A percentile compares a stretch with the other conserved stretches of the same genome.
Conservation (phyloP, 2,329 filamentous ascomycete species). For the Pestalotiopsis sp. region DNA sequence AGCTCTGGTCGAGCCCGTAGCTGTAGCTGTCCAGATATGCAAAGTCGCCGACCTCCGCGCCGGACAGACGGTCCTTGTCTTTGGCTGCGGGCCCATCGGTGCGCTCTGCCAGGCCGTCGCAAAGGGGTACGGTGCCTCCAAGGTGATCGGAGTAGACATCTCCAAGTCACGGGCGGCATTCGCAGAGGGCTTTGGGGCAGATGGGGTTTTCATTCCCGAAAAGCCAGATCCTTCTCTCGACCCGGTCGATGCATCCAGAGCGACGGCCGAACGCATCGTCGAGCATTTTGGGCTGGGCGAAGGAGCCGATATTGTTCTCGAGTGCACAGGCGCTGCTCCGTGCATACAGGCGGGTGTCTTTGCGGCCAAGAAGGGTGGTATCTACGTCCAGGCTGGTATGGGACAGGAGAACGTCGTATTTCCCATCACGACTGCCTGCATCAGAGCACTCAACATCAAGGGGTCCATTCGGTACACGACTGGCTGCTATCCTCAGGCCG, state of each 20-base stretch:
- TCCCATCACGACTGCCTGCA: slow-evolving; percentile 52
- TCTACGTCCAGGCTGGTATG: slow-evolving; percentile 55
- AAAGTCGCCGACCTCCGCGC: slow-evolving; percentile 41
- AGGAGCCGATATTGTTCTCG: slow-evolving; percentile 52
- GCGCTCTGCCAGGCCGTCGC: slow-evolving; percentile 48
- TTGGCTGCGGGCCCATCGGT: slow-evolving; percentile 54
- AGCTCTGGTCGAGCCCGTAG: slow-evolving; percentile 54
- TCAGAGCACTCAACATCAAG: slow-evolving; percentile 48
- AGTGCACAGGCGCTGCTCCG: slow-evolving; percentile 46
- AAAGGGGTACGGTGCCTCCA: slow-evolving; percentile 46
- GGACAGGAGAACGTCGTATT: slow-evolving; percentile 52
- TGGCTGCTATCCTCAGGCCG: slow-evolving; percentile 51
- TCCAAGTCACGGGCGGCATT: slow-evolving; percentile 42
- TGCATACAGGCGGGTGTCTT: slow-evolving; percentile 52
- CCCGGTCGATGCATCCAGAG: slow-evolving; percentile 37
- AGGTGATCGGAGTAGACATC: slow-evolving; percentile 50
- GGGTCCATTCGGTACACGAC: slow-evolving; percentile 54
- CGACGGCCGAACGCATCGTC: slow-evolving; percentile 41
- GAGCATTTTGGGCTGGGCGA: slow-evolving; percentile 40
- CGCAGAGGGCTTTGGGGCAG: slow-evolving; percentile 45
- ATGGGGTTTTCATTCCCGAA: slow-evolving; percentile 43
- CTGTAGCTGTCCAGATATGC: slow-evolving; percentile 51
- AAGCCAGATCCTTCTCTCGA: slow-evolving; percentile 31
- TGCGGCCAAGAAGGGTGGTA: slow-evolving; percentile 46
- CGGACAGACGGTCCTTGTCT: slow-evolving; percentile 46